Conservation (phyloP, 768 basidiomycete genomes). For the Flagelloscypha sp. region DNA sequence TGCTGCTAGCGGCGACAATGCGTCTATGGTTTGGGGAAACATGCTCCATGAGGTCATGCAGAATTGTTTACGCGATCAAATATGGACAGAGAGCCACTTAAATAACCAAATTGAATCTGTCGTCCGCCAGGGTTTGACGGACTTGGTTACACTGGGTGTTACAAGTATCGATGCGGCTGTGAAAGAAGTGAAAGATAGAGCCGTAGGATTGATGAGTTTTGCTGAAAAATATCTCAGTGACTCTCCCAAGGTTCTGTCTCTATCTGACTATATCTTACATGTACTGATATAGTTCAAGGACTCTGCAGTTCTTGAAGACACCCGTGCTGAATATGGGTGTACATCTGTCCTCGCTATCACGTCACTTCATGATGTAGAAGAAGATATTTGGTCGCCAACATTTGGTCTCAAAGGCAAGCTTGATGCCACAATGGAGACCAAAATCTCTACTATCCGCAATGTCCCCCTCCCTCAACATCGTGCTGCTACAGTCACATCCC, state of each 20-base stretch:
- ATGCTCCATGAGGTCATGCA: constrained; percentile 92
- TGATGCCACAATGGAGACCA: constrained; percentile 76
- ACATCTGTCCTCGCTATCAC: constrained; percentile 61
- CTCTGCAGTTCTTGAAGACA: constrained; percentile 61
- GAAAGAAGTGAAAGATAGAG: constrained; percentile 51
- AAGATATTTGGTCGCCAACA: constrained; percentile 94
- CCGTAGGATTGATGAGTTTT: constrained; percentile 59
- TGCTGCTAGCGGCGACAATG: constrained; percentile 52
- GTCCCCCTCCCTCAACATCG: constrained; percentile 15
- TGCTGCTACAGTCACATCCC: constrained; percentile 14
- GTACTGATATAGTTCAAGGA: constrained; percentile 41
- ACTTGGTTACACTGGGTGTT: constrained; percentile 54
- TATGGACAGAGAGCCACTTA: constrained; percentile 60
- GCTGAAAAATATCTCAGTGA: constrained; percentile 56
- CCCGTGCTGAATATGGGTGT: constrained; percentile 41
- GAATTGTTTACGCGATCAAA: constrained; percentile 49
- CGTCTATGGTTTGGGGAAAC: constrained; percentile 82
- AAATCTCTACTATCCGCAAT: constrained; percentile 33
- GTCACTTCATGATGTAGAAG: constrained; percentile 80
- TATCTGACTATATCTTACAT: constrained; percentile 2
- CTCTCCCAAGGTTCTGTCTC: constrained; percentile 48
- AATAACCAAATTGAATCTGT: constrained; percentile 50
- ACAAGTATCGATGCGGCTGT: constrained; percentile 51
- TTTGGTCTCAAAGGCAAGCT: constrained; percentile 95
- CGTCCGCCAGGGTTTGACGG: constrained; percentile 44